These are phyloP conservation scores for Aeminium ludgeri DNA, from an alignment of 495 filamentous ascomycete genomes.

Conservation along the genomic window DNA sequence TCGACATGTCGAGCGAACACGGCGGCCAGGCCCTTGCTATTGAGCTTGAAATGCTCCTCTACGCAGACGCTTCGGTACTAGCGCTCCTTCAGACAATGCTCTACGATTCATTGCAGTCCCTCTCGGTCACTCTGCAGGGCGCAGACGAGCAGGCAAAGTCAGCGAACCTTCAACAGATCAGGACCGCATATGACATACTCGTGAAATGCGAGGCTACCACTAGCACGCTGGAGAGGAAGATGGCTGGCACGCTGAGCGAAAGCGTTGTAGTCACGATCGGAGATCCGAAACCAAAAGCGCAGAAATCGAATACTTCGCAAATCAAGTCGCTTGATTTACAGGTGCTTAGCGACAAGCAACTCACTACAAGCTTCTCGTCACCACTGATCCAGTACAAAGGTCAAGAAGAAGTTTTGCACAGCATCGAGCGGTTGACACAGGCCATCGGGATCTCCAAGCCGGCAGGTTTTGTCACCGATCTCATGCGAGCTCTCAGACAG, in stretches of 20 bases:
- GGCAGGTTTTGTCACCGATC: conserved; percentile 15
- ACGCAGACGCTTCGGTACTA: conserved; percentile 43
- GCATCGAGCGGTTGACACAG: conserved; percentile 16
- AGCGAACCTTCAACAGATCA: conserved; percentile 53
- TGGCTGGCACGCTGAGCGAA: conserved; percentile 47
- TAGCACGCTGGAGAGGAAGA: conserved; percentile 47
- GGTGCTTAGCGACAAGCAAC: not conserved
- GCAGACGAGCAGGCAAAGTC: conserved; percentile 65
- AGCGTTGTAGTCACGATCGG: conserved; percentile 30
- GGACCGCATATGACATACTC: conserved; percentile 53
- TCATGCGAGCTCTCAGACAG: conserved; percentile 11
- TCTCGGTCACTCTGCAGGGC: conserved; percentile 70
- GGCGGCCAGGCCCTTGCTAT: not conserved
- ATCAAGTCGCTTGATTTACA: conserved; percentile 9
- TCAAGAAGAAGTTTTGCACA: conserved; percentile 18
- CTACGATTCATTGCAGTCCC: conserved; percentile 62
- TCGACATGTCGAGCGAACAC: conserved; percentile 43
- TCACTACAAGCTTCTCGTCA: conserved; percentile 13
- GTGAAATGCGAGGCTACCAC: conserved; percentile 48
- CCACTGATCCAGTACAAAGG: conserved; percentile 15
- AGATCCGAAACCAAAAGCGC: conserved; percentile 8
- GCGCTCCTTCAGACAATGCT: conserved; percentile 55
- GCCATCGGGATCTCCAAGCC: conserved; percentile 13
- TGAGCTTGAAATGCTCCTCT: conserved; percentile 39
- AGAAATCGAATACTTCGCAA: conserved; percentile 21